These are phyloP conservation scores for Colletotrichum cordylinicola DNA, from an alignment of 2,329 filamentous ascomycete species.

Conservation along the genomic window DNA sequence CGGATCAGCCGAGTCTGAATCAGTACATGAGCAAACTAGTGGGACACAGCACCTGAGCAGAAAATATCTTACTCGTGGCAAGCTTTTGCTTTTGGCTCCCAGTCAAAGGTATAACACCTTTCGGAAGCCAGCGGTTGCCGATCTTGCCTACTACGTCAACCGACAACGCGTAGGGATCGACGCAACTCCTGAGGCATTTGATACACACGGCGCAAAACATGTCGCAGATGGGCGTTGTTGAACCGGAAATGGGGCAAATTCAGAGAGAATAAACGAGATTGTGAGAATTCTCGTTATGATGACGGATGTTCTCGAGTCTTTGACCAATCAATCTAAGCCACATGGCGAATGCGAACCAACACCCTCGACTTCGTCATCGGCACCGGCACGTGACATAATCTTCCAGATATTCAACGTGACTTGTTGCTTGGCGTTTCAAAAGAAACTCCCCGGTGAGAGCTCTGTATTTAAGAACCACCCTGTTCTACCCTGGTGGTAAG, in stretches of 20 bases:
- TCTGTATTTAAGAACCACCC: too few species aligned
- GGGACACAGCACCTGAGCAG: background rate
- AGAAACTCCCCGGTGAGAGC: too few species aligned
- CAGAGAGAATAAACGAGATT: background rate
- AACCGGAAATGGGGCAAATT: background rate
- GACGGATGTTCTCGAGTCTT: too few species aligned
- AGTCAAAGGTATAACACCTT: background rate
- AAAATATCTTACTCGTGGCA: background rate
- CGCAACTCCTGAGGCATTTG: background rate
- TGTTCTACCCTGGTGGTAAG: too few species aligned
- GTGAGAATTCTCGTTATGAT: too few species aligned
- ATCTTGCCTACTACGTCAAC: background rate
- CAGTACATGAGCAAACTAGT: background rate
- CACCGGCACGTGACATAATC: background rate
- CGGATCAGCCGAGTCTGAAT: background rate
- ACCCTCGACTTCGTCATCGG: background rate
- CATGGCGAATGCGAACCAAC: background rate
- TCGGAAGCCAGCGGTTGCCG: too few species aligned
- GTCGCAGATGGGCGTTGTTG: background rate
- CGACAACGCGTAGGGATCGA: background rate
- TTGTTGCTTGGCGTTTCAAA: background rate
- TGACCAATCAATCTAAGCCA: background rate
- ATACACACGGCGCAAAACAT: background rate
- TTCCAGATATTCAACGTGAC: background rate
- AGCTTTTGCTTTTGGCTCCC: background rate